Percentiles rank a stretch among this genome's conserved stretches.
Evolutionary conservation across 179 eudicot genomes (phyloP).

Genomic region (Silene coronaria): DNA sequence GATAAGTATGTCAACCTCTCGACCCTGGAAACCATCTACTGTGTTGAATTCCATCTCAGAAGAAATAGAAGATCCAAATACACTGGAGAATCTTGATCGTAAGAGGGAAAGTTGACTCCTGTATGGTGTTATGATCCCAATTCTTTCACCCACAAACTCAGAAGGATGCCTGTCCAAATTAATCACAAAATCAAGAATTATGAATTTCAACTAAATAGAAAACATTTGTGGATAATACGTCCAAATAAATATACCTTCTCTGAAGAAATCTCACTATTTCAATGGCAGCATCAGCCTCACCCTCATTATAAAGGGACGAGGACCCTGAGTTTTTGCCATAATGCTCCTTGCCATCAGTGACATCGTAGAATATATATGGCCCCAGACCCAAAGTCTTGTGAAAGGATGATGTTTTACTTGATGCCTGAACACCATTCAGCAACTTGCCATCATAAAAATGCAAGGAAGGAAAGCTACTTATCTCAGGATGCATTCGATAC

Average conservation of each 20-base stretch:
- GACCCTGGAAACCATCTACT: constrained; percentile 97
- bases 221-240: not conserved
- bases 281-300: constrained; percentile 94
- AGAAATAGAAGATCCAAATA: constrained; percentile 73
- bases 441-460: constrained; percentile 90
- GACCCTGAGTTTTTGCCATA: constrained; percentile 70
- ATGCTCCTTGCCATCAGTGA: constrained; percentile 77
- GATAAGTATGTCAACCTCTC: constrained; percentile 89
- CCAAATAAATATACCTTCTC: constrained; percentile 46
- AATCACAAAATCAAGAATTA: not conserved
- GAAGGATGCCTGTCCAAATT: constrained; percentile 57
- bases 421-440: constrained; percentile 63
- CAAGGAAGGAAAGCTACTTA: constrained; percentile 73
- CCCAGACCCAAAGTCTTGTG: constrained; percentile 73
- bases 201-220: constrained; percentile 8
- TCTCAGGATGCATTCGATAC: constrained; percentile 99
- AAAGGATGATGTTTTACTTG: constrained; percentile 67
- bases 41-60: constrained; percentile 95
- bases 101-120: constrained; percentile 78
- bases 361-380: constrained; percentile 84
- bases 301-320: constrained; percentile 76
- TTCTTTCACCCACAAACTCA: constrained; percentile 76
- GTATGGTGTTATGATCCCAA: constrained; percentile 94
- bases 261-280: constrained; percentile 63
- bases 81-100: constrained; percentile 76